Conservation (phyloP, 2,329 filamentous ascomycete genomes). For the Akanthomyces uredinophilus region DNA sequence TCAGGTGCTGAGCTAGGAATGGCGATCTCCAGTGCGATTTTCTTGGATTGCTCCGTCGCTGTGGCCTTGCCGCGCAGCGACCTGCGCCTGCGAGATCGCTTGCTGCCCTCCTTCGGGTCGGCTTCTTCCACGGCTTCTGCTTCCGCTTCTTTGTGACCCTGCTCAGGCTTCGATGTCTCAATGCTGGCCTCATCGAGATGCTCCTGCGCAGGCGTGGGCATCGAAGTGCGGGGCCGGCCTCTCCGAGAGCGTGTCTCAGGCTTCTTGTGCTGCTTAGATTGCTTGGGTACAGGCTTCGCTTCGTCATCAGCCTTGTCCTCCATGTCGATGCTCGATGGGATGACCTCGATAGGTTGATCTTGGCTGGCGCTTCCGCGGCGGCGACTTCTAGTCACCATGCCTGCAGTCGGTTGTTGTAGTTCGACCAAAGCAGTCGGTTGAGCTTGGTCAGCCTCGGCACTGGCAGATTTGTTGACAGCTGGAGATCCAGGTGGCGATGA, state of each 20-base stretch:
- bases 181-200: not conserved
- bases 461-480: constrained; percentile 14
- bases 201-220: not conserved
- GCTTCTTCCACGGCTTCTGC: not conserved
- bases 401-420: not conserved
- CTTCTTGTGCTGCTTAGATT: not conserved
- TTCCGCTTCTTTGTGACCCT: not conserved
- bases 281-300: not conserved
- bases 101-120: not conserved
- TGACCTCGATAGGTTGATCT: constrained; percentile 6
- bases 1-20: constrained; percentile 1
- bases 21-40: not conserved
- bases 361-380: not conserved
- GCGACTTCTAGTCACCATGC: constrained; percentile 15
- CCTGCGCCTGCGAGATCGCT: constrained; percentile 3
- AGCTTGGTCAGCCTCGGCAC: not conserved
- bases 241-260: not conserved
- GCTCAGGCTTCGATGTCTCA: not conserved
- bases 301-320: not conserved
- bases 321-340: constrained; percentile 11
- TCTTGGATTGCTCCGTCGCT: not conserved
- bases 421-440: not conserved
- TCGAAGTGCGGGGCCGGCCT: not conserved
- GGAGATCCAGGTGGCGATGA: constrained; percentile 55
- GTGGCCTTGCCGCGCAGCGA: constrained; percentile 9